A percentile compares a stretch with the other conserved stretches of the same genome.
phyloP scores from a whole-genome alignment of 176 grass and related monocot genomes.

The Canna indica region DNA sequence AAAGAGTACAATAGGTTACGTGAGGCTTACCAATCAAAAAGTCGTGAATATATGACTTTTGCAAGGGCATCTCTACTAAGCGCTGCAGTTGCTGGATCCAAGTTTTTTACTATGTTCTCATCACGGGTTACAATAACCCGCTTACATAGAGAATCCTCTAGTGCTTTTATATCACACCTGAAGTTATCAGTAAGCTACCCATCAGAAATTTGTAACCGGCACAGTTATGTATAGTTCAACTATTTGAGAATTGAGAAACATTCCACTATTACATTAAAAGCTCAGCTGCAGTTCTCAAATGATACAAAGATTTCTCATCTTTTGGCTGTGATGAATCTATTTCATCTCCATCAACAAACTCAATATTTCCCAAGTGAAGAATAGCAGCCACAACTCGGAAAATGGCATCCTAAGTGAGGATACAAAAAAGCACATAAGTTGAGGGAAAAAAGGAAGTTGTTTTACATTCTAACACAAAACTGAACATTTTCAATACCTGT shows the following conservation, averaged over 20 bases:
- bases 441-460: background rate
- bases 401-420: conserved; percentile 75
- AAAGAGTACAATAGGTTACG: too few species aligned
- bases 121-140: conserved; percentile 85
- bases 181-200: conserved; percentile 27
- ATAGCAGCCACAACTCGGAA: conserved; percentile 85
- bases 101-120: conserved; percentile 74
- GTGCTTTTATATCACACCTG: conserved; percentile 75
- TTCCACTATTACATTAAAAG: conserved; percentile 82
- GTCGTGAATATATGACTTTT: conserved; percentile 83
- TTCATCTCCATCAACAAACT: conserved; percentile 79
- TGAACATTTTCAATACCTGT: conserved; percentile 44
- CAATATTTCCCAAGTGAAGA: conserved; percentile 87
- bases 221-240: conserved; percentile 5
- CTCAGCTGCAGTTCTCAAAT: conserved; percentile 70
- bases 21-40: conserved; percentile 99
- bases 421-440: conserved; percentile 21
- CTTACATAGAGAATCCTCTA: conserved; percentile 85
- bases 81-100: conserved; percentile 63
- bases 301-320: conserved; percentile 83
- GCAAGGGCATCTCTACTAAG: conserved; percentile 94
- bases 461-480: background rate
- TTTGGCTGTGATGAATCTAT: conserved; percentile 81
- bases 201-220: too few species aligned
- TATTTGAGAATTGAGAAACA: too few species aligned